Evolutionary conservation across 768 basidiomycete species (phyloP).

Genomic region (Termitomyces sp.): DNA sequence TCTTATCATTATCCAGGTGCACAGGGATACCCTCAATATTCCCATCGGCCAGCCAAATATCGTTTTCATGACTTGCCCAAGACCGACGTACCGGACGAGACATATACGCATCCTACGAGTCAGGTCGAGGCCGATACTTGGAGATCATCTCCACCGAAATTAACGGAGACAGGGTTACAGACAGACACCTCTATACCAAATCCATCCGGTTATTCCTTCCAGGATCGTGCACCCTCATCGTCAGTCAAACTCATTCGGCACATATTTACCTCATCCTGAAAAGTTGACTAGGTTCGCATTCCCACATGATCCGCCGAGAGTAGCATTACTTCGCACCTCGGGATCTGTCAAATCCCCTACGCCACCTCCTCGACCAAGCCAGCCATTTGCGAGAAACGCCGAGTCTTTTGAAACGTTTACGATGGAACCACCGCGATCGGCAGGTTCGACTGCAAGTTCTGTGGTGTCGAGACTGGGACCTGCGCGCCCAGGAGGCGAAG

Average conservation of each 20-base stretch:
- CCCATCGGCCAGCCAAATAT: background rate
- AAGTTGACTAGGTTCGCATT: too few relatives aligned
- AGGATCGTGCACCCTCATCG: background rate
- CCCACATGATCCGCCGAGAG: background rate
- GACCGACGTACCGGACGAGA: background rate
- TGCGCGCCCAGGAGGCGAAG: background rate
- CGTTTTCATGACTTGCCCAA: background rate
- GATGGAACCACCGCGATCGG: background rate
- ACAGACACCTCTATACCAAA: background rate
- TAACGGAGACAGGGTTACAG: background rate
- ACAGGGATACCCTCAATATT: background rate
- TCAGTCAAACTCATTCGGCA: too few relatives aligned
- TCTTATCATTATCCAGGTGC: background rate
- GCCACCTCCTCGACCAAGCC: background rate
- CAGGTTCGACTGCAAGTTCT: background rate
- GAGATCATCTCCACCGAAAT: background rate
- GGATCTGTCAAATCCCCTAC: too few relatives aligned
- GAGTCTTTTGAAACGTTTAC: background rate
- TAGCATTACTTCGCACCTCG: background rate
- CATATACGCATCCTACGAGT: background rate
- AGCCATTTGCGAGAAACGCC: background rate
- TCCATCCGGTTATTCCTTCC: background rate
- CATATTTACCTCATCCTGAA: background rate
- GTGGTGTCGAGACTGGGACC: background rate
- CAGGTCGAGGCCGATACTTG: background rate